phyloP scores from a whole-genome alignment of 805 yeast genomes.

The Alloascoidea africana region DNA sequence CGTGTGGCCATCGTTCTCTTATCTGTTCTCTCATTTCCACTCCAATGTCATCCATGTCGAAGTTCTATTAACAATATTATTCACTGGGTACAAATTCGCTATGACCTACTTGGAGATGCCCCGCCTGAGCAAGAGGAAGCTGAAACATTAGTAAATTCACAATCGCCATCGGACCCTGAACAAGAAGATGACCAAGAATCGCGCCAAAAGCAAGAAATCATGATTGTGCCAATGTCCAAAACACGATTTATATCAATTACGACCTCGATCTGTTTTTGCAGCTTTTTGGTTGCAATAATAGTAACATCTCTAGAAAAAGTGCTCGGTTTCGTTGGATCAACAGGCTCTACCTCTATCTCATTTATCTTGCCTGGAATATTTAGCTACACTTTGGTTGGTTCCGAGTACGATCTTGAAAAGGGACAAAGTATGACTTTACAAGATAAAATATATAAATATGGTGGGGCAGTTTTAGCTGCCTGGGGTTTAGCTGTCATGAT shows the following conservation, averaged over 20 bases:
- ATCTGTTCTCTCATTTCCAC: constrained; percentile 74
- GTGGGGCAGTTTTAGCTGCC: neutral
- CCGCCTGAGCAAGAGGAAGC: too few species aligned
- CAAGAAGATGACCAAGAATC: too few species aligned
- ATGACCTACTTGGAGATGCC: too few species aligned
- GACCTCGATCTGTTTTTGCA: constrained; percentile 27
- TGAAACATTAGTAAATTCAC: too few species aligned
- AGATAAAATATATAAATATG: neutral
- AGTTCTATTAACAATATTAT: constrained; percentile 64
- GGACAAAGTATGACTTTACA: constrained; percentile 5
- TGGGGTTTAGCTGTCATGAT: neutral
- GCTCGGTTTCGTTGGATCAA: constrained; percentile 79
- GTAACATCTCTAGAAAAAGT: constrained; percentile 70
- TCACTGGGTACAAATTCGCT: too few species aligned
- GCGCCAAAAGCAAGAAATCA: too few species aligned
- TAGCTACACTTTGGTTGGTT: constrained; percentile 58
- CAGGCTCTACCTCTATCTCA: constrained; percentile 86
- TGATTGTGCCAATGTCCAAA: too few species aligned
- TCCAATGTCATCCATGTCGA: constrained; percentile 85
- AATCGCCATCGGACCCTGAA: too few species aligned
- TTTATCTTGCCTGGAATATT: constrained; percentile 83
- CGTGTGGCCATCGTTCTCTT: constrained; percentile 65
- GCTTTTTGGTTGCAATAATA: constrained; percentile 50
- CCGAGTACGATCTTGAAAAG: constrained; percentile 8
- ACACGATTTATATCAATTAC: too few species aligned